Conservation (phyloP, 768 basidiomycete species). For the Cystobasidium onofrii region DNA sequence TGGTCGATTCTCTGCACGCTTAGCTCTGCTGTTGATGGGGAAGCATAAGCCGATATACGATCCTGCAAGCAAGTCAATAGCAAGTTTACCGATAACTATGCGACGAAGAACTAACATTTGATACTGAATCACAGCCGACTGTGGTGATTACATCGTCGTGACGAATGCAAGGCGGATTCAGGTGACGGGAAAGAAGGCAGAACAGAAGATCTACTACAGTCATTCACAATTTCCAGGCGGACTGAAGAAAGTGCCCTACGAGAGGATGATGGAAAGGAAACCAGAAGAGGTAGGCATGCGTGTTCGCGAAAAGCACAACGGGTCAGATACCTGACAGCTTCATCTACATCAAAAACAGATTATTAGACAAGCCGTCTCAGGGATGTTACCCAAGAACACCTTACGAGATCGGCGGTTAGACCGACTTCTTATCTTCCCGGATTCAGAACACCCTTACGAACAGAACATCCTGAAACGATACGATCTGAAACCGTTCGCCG, state of each 20-base stretch:
- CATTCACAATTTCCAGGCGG: conserved; percentile 91
- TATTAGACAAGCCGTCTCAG: conserved; percentile 87
- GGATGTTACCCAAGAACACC: conserved; percentile 98
- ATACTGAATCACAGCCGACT: conserved; percentile 60
- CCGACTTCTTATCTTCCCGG: conserved; percentile 78
- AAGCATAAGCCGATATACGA: conserved; percentile 98
- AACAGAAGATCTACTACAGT: conserved; percentile 77
- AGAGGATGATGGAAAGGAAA: conserved; percentile 69
- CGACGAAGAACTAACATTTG: not conserved
- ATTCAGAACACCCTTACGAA: conserved; percentile 58
- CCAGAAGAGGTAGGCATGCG: conserved; percentile 72
- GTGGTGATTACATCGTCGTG: conserved; percentile 95
- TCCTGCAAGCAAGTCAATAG: conserved; percentile 60
- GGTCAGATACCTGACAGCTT: not conserved
- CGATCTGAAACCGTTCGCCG: conserved; percentile 15
- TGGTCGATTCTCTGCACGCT: conserved; percentile 86
- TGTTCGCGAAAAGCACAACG: too few relatives aligned
- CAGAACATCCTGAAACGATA: conserved; percentile 59
- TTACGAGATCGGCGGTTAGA: conserved; percentile 80
- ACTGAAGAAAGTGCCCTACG: conserved; percentile 79
- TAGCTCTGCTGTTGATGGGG: conserved; percentile 93
- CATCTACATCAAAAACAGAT: conserved; percentile 53
- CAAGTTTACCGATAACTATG: not conserved
- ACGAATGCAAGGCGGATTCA: conserved; percentile 75
- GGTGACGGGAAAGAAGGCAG: conserved; percentile 79